A percentile compares a stretch with the other conserved stretches of the same genome.
These are phyloP conservation scores for Euptelea pleiosperma DNA, from an alignment of 164 flowering plant species.

Conservation along the genomic window DNA sequence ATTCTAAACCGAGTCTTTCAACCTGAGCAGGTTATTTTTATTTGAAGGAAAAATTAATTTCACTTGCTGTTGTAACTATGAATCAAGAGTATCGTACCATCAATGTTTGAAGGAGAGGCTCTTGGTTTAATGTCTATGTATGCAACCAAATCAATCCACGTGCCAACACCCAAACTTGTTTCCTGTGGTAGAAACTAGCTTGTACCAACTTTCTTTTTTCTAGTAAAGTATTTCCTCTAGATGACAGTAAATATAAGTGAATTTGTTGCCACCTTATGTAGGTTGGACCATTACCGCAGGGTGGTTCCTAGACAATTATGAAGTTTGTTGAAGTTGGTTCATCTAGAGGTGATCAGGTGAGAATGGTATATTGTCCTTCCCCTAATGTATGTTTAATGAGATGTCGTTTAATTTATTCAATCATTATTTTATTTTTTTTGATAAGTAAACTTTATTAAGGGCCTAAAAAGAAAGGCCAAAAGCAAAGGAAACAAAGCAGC, in stretches of 20 bases:
- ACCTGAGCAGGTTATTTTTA: neutral
- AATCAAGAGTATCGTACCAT: conserved; percentile 77
- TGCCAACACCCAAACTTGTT: conserved; percentile 35
- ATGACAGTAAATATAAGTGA: neutral
- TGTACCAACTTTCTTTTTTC: neutral
- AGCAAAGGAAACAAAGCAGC: no score
- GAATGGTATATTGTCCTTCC: neutral
- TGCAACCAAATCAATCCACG: conserved; percentile 68
- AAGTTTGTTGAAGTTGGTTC: conserved; percentile 85
- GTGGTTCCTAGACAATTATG: conserved; percentile 96
- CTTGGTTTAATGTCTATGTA: conserved; percentile 84
- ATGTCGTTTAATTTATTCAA: conserved; percentile 2
- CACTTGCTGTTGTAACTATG: neutral
- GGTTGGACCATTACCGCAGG: conserved; percentile 76
- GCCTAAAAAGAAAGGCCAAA: no score
- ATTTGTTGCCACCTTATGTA: conserved; percentile 26
- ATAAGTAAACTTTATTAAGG: no score
- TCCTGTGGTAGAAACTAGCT: neutral
- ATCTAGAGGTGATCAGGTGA: conserved; percentile 85
- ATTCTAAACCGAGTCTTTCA: neutral
- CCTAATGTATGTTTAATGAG: neutral
- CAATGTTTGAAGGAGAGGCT: conserved; percentile 97
- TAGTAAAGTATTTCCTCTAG: neutral
- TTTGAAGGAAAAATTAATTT: neutral
- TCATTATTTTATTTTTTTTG: conserved; percentile 11